Percentiles rank a stretch among this genome's conserved stretches.
phyloP scores from a whole-genome alignment of 1,139 yeast species.

The Saccharomyces uvarum region DNA sequence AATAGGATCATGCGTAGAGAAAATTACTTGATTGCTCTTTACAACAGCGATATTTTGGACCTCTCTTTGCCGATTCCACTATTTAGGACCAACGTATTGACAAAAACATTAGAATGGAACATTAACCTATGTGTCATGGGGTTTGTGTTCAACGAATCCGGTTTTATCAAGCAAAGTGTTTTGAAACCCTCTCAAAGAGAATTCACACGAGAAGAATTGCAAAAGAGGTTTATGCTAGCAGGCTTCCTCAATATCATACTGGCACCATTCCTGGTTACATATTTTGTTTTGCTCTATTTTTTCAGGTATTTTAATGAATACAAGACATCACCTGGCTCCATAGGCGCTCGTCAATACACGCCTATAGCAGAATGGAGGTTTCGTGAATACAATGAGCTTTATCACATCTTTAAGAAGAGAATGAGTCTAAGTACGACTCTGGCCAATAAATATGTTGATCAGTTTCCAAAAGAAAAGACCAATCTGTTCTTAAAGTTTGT shows the following conservation, averaged over 20 bases:
- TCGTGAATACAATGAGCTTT: slow-evolving; percentile 86
- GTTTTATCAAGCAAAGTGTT: slow-evolving; percentile 70
- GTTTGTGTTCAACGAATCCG: slow-evolving; percentile 73
- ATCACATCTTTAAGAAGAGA: slow-evolving; percentile 76
- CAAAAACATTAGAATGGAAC: slow-evolving; percentile 92
- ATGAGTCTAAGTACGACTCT: slow-evolving; percentile 68
- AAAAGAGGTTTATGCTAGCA: slow-evolving; percentile 75
- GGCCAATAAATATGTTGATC: slow-evolving; percentile 78
- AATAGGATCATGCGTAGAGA: slow-evolving; percentile 93
- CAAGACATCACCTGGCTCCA: slow-evolving; percentile 76
- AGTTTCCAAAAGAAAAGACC: slow-evolving; percentile 81
- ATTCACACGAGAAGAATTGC: slow-evolving; percentile 58
- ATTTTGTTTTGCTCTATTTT: slow-evolving; percentile 75
- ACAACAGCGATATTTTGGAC: slow-evolving; percentile 70
- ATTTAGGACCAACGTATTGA: slow-evolving; percentile 42
- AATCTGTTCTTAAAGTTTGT: slow-evolving; percentile 55
- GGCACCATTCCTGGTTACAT: slow-evolving; percentile 79
- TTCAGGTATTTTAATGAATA: slow-evolving; percentile 90
- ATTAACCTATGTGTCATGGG: slow-evolving; percentile 80
- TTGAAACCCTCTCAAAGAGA: slow-evolving; percentile 67
- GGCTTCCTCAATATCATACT: slow-evolving; percentile 74
- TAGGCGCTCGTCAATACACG: slow-evolving; percentile 83
- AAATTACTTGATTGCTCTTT: slow-evolving; percentile 82
- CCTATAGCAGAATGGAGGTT: slow-evolving; percentile 94
- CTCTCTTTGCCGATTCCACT: slow-evolving; percentile 48